These are phyloP conservation scores for Penicillium coprophilum DNA, from an alignment of 495 filamentous ascomycete species.

Conservation along the genomic window DNA sequence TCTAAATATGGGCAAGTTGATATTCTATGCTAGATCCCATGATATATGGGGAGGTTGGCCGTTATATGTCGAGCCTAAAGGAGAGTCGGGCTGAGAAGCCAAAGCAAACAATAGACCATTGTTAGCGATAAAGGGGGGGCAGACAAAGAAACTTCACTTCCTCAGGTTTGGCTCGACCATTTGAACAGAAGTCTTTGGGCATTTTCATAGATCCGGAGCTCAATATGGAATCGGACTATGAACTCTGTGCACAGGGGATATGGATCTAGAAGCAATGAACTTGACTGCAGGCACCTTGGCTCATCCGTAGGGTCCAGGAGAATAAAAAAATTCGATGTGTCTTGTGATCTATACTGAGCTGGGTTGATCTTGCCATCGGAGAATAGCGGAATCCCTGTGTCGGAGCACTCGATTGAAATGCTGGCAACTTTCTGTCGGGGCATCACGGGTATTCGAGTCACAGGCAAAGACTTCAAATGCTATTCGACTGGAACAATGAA, in stretches of 20 bases:
- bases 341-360: not conserved
- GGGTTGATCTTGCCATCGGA: not conserved
- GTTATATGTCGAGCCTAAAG: not conserved
- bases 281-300: not conserved
- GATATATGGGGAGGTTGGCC: not conserved
- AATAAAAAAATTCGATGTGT: not conserved
- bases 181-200: not conserved
- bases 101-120: slow-evolving; percentile 4
- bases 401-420: not conserved
- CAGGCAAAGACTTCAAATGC: not conserved
- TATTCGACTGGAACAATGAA: not conserved
- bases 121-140: not conserved
- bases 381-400: not conserved
- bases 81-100: not conserved
- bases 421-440: not conserved
- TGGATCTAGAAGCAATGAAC: not conserved
- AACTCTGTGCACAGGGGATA: not conserved
- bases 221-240: not conserved
- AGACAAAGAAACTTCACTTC: not conserved
- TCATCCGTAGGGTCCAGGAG: too few species aligned
- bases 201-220: not conserved
- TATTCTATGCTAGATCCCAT: not conserved
- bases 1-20: not conserved
- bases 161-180: not conserved
- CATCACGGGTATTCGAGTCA: not conserved